Percentiles rank a stretch among this genome's conserved stretches.
phyloP scores from a whole-genome alignment of 768 basidiomycete species.

The Suillus subaureus region DNA sequence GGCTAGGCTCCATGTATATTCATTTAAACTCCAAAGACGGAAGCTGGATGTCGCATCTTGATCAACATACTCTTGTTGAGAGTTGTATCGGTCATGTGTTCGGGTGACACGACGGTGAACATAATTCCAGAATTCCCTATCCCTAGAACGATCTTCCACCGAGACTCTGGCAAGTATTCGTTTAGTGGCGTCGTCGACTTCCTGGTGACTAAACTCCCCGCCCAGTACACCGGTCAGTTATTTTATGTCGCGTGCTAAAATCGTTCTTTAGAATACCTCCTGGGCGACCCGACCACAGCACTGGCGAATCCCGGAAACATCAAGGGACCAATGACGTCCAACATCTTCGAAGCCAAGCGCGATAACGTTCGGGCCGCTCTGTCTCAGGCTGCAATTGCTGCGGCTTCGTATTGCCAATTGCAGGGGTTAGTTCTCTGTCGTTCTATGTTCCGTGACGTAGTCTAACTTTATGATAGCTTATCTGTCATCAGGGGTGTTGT shows the following conservation, averaged over 20 bases:
- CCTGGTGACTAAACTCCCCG: no score
- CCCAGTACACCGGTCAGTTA: conserved; percentile 12
- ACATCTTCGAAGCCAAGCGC: conserved; percentile 21
- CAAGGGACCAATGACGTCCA: conserved; percentile 12
- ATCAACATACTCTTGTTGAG: neutral
- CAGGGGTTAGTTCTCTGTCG: neutral
- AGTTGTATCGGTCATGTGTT: conserved; percentile 17
- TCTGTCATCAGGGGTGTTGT: no score
- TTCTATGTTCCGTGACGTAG: no score
- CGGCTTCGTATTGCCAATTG: conserved; percentile 11
- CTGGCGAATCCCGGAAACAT: neutral
- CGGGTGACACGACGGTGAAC: conserved; percentile 20
- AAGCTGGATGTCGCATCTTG: neutral
- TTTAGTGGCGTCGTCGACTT: conserved; percentile 19
- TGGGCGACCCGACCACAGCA: conserved; percentile 16
- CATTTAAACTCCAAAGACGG: neutral
- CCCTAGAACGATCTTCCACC: conserved; percentile 17
- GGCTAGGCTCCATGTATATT: neutral
- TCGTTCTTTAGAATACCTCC: conserved; percentile 16
- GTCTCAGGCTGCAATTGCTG: conserved; percentile 19
- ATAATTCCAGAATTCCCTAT: conserved; percentile 26
- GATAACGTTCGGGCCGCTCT: no score
- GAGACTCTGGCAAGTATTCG: conserved; percentile 16
- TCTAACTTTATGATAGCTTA: no score
- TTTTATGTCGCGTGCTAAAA: neutral